Conservation (phyloP, 192 early-diverging fungal species). For the Backusella westeae region DNA sequence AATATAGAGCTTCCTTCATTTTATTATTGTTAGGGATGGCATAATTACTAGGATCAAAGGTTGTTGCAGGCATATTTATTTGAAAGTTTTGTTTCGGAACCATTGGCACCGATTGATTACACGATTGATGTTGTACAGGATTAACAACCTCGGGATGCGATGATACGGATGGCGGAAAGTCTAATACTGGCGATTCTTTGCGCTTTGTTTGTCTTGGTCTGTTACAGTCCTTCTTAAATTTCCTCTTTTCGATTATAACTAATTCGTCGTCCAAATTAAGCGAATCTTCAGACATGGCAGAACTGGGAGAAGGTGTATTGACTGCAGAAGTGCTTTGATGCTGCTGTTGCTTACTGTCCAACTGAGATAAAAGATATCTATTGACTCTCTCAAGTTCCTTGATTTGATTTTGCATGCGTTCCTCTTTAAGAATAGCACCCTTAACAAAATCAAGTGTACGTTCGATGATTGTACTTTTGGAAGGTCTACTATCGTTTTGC, state of each 20-base stretch:
- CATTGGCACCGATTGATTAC: neutral
- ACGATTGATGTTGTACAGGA: neutral
- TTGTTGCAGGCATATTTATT: neutral
- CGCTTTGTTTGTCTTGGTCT: neutral
- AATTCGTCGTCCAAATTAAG: slow-evolving; percentile 1
- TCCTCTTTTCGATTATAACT: neutral
- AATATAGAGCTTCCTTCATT: neutral
- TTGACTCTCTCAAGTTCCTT: slow-evolving; percentile 18
- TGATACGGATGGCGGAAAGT: neutral
- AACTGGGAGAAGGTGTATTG: neutral
- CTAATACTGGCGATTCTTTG: neutral
- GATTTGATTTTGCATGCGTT: slow-evolving; percentile 22
- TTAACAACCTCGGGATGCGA: neutral
- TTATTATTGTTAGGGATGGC: neutral
- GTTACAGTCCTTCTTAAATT: neutral
- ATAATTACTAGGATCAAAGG: neutral
- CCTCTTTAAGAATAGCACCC: slow-evolving; percentile 17
- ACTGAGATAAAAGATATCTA: slow-evolving; percentile 10
- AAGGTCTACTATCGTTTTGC: slow-evolving; percentile 66
- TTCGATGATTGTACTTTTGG: slow-evolving; percentile 75
- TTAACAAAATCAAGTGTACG: slow-evolving; percentile 65
- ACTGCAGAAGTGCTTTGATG: neutral
- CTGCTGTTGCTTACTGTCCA: neutral
- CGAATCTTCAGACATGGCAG: slow-evolving; percentile 3
- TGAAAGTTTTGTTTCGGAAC: slow-evolving; percentile 3